Evolutionary conservation across 2,329 filamentous ascomycete genomes (phyloP), one percentile per base, ranked within the genome.

Genomic region (Bisporella sp.): DNA sequence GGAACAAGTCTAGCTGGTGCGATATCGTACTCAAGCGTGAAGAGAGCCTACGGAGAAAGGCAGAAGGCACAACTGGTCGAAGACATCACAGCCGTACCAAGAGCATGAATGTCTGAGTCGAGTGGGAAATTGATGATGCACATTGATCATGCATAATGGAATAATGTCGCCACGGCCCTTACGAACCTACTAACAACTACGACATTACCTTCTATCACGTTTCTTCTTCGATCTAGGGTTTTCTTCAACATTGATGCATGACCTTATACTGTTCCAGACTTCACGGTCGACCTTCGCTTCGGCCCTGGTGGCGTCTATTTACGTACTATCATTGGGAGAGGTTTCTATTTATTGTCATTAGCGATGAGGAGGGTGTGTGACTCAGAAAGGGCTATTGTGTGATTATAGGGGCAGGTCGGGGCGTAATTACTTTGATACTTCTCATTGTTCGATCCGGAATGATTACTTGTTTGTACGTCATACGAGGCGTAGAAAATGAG

Each of bases 11-110:
- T 53, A 81, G 81, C 68, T 87, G 83, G 83, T 85, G 81, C 61
- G 82, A 85, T 54, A 67, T 84, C 57, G 77, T 86, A 54, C 71
- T 87, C 56, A 82, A 82, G 72, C 70, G 76, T 57, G 81, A 85
- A 61, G 80, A 63, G 29, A 58, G 51, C 33, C 35, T 61, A 31
- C 54, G 48, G 47, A 61, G 54, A 43, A 59, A 56, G 47, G 52
- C 55, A 5, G 55, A 58, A 45, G 54, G 49, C 48, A 58, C 49
- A 48, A 57, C 53, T 47, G 57, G 54, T 39, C 59, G 55, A 9
- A 48, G 62, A 41, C 53, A 55, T 40, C 63, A 65, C 50, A 46
- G 57, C 21, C 53, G 62, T 37, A 62, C 62, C n/a, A 65, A 64
- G 57, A 65, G 63, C 48, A 62, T 57, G 51, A 54, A 60, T 47